Percentiles rank a stretch among this genome's conserved stretches.
phyloP scores from a whole-genome alignment of 2,329 filamentous ascomycete genomes.

The Drechslera avenae region DNA sequence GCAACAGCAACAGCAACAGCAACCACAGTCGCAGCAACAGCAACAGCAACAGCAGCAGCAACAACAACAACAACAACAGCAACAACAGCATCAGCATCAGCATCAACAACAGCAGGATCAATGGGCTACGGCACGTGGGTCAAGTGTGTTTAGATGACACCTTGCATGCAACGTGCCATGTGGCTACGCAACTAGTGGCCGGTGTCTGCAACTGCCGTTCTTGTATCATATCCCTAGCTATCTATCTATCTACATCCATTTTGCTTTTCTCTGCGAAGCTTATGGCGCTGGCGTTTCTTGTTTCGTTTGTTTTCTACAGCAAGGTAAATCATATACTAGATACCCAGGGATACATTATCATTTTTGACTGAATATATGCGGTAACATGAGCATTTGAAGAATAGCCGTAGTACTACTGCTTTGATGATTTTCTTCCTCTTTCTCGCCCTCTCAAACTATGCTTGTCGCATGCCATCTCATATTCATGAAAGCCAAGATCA shows the following conservation, averaged over 20 bases:
- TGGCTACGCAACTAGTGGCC: background rate
- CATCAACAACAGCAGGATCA: constrained; percentile 31
- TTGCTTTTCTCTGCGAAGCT: too few species aligned
- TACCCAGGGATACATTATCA: background rate
- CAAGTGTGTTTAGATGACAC: constrained; percentile 31
- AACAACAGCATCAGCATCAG: constrained; percentile 14
- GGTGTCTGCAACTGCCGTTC: too few species aligned
- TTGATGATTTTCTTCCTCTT: too few species aligned
- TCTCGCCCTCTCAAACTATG: too few species aligned
- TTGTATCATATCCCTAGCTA: too few species aligned
- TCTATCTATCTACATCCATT: too few species aligned
- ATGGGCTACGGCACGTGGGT: constrained; percentile 28
- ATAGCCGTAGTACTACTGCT: too few species aligned
- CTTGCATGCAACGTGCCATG: background rate
- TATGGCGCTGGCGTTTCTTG: background rate
- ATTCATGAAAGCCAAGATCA: too few species aligned
- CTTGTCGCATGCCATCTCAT: too few species aligned
- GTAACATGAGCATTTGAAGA: too few species aligned
- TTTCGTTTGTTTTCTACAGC: background rate
- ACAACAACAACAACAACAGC: constrained; percentile 26
- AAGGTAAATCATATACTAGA: background rate
- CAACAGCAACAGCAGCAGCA: constrained; percentile 18
- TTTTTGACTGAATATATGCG: background rate
- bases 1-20: constrained; percentile 15
- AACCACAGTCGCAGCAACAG: constrained; percentile 27